Evolutionary conservation across 83 land plant species (phyloP).

Genomic region (Thuja plicata): DNA sequence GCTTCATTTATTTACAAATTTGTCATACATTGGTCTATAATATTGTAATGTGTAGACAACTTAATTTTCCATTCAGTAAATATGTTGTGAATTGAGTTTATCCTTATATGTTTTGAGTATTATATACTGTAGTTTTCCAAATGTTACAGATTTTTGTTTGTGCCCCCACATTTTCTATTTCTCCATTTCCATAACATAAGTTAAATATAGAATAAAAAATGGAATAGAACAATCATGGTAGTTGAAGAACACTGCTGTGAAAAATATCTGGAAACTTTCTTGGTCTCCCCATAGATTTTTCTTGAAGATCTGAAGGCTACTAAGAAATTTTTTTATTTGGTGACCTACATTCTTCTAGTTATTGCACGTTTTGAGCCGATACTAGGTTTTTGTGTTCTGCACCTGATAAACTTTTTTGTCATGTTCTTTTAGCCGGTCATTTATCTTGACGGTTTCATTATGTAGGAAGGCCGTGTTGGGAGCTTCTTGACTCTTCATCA

Average conservation of each 20-base stretch:
- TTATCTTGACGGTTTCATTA: constrained; percentile 9
- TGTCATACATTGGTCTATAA: not conserved
- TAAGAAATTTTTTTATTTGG: constrained; percentile 86
- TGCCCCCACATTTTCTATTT: not conserved
- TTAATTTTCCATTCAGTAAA: not conserved
- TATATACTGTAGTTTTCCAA: not conserved
- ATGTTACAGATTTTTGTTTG: not conserved
- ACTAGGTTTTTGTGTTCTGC: constrained; percentile 11
- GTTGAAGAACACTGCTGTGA: not conserved
- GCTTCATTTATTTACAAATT: not conserved
- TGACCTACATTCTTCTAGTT: constrained; percentile 67
- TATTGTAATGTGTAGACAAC: too few relatives aligned
- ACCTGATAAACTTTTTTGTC: not conserved
- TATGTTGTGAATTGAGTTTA: not conserved
- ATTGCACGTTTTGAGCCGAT: constrained; percentile 72
- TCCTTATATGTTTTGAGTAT: not conserved
- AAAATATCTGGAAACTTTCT: not conserved
- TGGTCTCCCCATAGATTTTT: constrained; percentile 56
- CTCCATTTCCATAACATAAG: not conserved
- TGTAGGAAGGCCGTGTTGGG: constrained; percentile 35
- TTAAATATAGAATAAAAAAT: not conserved
- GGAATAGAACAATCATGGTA: not conserved
- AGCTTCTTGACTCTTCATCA: constrained; percentile 23
- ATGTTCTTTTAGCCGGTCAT: constrained; percentile 13
- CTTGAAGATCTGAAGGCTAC: constrained; percentile 87